These are phyloP conservation scores for Waitea zeae DNA, from an alignment of 1,284 basidiomycete species.

Conservation along the genomic window DNA sequence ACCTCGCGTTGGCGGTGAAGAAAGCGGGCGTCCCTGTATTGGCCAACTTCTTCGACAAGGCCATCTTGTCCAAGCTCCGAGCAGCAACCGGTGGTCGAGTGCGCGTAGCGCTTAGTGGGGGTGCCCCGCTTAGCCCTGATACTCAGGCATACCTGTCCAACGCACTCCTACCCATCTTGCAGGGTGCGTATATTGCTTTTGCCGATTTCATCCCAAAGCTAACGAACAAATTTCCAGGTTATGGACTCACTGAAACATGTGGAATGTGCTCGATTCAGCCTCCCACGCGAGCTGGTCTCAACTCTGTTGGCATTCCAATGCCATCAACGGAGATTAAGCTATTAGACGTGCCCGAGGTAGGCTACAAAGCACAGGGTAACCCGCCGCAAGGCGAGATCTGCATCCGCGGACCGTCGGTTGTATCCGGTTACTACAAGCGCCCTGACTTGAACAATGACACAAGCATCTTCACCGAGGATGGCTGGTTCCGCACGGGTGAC, in stretches of 20 bases:
- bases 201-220: too few relatives aligned
- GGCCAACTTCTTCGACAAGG: conserved; percentile 51
- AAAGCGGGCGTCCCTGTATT: conserved; percentile 51
- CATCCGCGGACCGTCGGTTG: conserved; percentile 65
- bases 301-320: conserved; percentile 75
- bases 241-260: conserved; percentile 89
- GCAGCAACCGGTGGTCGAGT: conserved; percentile 80
- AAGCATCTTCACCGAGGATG: conserved; percentile 66
- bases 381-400: conserved; percentile 74
- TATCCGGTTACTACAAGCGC: conserved; percentile 75
- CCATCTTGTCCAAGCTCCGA: conserved; percentile 63
- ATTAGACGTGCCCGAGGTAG: conserved; percentile 67
- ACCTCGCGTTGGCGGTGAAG: conserved; percentile 53
- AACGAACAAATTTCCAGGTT: too few relatives aligned
- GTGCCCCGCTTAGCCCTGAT: conserved; percentile 70
- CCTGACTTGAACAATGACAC: conserved; percentile 78
- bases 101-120: conserved; percentile 67
- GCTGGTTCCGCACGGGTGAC: conserved; percentile 82
- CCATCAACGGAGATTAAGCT: conserved; percentile 84
- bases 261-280: too few relatives aligned
- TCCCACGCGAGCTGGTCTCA: too few relatives aligned
- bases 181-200: too few relatives aligned
- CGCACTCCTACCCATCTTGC: conserved; percentile 71
- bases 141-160: conserved; percentile 84
- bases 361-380: conserved; percentile 52